phyloP scores from a whole-genome alignment of 495 filamentous ascomycete genomes.

The Penicillium canariense region DNA sequence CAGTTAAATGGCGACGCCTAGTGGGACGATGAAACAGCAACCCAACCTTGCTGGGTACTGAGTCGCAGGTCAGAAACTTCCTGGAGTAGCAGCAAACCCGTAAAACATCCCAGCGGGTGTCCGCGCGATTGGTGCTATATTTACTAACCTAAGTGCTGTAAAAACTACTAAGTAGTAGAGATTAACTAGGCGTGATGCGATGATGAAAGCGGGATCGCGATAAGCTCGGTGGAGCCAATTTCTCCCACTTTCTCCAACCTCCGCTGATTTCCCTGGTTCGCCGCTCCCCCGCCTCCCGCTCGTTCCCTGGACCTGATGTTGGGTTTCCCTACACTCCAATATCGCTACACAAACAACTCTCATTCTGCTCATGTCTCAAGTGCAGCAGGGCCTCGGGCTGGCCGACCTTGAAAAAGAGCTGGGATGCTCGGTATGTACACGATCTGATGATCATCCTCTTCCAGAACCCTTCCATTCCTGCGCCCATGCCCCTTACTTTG shows the following conservation, averaged over 20 bases:
- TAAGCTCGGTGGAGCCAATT: constrained; percentile 22
- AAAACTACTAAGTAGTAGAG: neutral
- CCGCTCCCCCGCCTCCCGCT: neutral
- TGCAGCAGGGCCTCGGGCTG: constrained; percentile 32
- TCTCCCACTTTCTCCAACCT: constrained; percentile 9
- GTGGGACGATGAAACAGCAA: constrained; percentile 17
- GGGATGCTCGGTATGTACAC: constrained; percentile 76
- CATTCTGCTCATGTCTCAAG: constrained; percentile 25
- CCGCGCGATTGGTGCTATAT: neutral
- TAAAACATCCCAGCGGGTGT: neutral
- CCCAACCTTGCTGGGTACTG: neutral
- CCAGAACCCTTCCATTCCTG: constrained; percentile 19
- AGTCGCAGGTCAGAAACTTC: neutral
- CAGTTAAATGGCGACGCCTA: neutral
- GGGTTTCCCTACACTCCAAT: constrained; percentile 1
- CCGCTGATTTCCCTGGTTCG: neutral
- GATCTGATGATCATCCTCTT: constrained; percentile 4
- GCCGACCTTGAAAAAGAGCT: constrained; percentile 82
- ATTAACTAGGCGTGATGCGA: neutral
- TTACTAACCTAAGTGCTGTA: neutral
- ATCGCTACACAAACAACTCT: neutral
- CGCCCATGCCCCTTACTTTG: constrained; percentile 13
- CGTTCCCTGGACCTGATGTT: constrained; percentile 17
- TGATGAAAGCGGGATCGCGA: constrained; percentile 15
- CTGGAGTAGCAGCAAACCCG: neutral